Evolutionary conservation across 129 eudicot genomes (phyloP).

Genomic region (Ambrosia artemisiifolia): DNA sequence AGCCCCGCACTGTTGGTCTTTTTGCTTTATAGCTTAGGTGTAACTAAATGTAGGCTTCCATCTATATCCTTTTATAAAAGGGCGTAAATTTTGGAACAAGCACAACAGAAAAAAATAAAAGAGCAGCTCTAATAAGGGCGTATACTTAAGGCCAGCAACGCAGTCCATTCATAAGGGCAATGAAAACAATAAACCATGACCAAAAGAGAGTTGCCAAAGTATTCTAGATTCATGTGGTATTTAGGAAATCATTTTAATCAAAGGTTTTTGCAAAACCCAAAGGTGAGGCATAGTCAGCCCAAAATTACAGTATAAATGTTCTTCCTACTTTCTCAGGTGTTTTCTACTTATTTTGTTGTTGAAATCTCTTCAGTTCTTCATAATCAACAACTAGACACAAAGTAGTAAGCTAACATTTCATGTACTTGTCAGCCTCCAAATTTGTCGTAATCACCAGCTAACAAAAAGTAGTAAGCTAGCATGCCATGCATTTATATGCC

Average conservation of each 20-base stretch:
- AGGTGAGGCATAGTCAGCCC: neutral
- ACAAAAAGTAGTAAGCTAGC: neutral
- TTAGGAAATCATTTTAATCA: neutral
- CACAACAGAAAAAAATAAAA: neutral
- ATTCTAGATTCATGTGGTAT: constrained; percentile 2
- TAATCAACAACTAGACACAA: constrained; percentile 20
- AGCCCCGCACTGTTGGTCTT: neutral
- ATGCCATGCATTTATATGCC: neutral
- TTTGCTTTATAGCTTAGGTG: constrained; percentile 19
- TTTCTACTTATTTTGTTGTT: neutral
- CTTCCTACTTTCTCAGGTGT: neutral
- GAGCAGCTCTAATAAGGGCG: constrained; percentile 1
- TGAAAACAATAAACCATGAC: neutral
- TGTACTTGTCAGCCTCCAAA: too few relatives aligned
- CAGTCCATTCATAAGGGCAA: too few relatives aligned
- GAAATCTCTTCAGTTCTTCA: constrained; percentile 13
- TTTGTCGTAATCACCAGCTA: neutral
- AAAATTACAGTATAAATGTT: neutral
- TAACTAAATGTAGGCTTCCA: constrained; percentile 1
- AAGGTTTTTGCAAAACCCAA: neutral
- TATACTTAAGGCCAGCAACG: neutral
- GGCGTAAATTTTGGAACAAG: constrained; percentile 2
- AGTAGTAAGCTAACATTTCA: neutral
- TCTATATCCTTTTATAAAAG: neutral
- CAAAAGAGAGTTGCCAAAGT: constrained; percentile 4